Evolutionary conservation across 208 protist genomes (phyloP).

Genomic region (Leishmania turanica): DNA sequence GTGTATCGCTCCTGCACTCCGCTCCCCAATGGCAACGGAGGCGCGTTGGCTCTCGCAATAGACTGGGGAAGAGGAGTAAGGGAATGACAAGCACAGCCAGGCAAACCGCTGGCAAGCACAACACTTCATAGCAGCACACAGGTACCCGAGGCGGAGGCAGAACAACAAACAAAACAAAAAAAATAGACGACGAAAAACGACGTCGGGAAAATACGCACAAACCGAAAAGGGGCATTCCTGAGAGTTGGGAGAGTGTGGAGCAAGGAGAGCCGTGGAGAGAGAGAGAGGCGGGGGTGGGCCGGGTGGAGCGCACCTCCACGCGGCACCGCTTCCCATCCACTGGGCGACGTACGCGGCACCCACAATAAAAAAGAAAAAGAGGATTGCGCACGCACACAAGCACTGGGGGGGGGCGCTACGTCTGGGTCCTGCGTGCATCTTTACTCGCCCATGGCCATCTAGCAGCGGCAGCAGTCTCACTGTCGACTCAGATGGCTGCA

Average conservation of each 20-base stretch:
- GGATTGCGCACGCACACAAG: background rate
- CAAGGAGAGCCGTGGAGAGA: background rate
- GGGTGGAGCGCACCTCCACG: background rate
- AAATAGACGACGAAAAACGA: background rate
- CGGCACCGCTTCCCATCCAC: background rate
- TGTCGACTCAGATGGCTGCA: constrained; percentile 46
- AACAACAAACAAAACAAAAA: background rate
- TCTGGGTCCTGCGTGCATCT: background rate
- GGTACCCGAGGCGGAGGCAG: background rate
- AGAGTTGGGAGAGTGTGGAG: background rate
- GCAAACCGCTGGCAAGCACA: background rate
- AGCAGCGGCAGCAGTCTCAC: background rate
- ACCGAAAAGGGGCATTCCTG: background rate
- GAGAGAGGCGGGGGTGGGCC: background rate
- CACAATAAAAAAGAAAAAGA: background rate
- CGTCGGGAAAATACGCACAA: background rate
- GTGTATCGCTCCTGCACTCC: background rate
- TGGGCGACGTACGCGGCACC: background rate
- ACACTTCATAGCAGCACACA: background rate
- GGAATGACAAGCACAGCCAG: background rate
- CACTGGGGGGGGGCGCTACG: background rate
- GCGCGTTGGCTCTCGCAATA: background rate
- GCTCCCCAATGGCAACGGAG: background rate
- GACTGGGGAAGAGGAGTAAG: background rate
- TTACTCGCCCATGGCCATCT: background rate